These are phyloP conservation scores for Melastoma candidum DNA, from an alignment of 441 rosid genomes.

Conservation along the genomic window DNA sequence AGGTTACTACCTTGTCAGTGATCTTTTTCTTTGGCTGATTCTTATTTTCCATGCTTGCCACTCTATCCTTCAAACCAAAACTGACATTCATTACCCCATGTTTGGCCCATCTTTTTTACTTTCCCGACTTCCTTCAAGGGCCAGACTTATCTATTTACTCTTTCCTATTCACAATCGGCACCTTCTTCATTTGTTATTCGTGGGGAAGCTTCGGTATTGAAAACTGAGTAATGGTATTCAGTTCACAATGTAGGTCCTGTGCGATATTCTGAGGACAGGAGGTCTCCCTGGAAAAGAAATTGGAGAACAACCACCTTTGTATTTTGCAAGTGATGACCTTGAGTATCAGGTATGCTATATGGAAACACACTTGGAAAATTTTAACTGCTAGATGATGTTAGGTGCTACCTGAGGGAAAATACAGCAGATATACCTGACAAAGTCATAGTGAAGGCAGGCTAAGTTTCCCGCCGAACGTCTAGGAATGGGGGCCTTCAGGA, in stretches of 20 bases:
- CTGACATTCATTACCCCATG: too few relatives aligned
- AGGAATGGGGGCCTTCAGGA: constrained; percentile 90
- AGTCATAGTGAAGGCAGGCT: constrained; percentile 44
- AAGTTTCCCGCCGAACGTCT: constrained; percentile 75
- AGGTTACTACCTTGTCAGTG: constrained; percentile 29
- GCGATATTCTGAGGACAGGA: constrained; percentile 77
- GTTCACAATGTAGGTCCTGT: constrained; percentile 47
- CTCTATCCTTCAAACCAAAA: too few relatives aligned
- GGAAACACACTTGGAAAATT: neutral
- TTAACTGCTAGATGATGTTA: too few relatives aligned
- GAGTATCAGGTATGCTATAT: constrained; percentile 55
- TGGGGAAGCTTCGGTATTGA: too few relatives aligned
- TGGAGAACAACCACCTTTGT: constrained; percentile 55
- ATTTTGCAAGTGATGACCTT: constrained; percentile 79
- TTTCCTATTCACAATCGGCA: neutral
- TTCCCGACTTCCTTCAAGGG: too few relatives aligned
- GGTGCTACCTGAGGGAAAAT: too few relatives aligned
- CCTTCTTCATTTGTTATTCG: neutral
- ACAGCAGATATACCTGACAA: constrained; percentile 21
- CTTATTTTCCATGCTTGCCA: neutral
- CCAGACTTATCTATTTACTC: neutral
- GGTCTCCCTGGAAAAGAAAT: constrained; percentile 68
- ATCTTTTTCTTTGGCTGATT: constrained; percentile 5
- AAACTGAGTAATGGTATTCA: neutral
- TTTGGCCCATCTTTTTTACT: too few relatives aligned